These are phyloP conservation scores for Pythium angustatum DNA, from an alignment of 352 stramenopile species.

Conservation along the genomic window DNA sequence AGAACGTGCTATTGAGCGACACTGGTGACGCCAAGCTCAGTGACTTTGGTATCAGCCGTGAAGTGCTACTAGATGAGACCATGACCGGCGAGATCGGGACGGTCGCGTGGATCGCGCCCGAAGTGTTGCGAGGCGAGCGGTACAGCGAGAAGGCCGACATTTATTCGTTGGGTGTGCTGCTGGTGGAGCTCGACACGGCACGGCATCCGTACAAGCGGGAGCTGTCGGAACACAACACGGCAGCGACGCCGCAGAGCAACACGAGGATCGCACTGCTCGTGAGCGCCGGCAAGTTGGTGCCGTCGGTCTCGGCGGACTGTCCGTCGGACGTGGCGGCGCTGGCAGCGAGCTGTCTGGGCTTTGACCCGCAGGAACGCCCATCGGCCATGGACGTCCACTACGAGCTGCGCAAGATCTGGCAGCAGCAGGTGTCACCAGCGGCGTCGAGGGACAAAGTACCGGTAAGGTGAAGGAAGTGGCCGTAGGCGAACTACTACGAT, in stretches of 20 bases:
- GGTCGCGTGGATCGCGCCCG: constrained; percentile 32
- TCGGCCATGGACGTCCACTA: constrained; percentile 31
- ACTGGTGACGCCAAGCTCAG: constrained; percentile 27
- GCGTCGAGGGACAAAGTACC: too few relatives aligned
- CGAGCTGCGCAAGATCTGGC: constrained; percentile 24
- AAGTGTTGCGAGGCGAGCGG: constrained; percentile 31
- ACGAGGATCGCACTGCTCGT: constrained; percentile 29
- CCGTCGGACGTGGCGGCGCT: constrained; percentile 22
- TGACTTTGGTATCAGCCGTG: constrained; percentile 30
- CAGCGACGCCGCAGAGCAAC: constrained; percentile 19
- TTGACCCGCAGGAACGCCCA: constrained; percentile 21
- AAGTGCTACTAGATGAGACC: constrained; percentile 15
- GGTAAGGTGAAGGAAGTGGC: too few relatives aligned
- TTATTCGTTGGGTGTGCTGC: constrained; percentile 35
- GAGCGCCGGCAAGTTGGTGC: constrained; percentile 21
- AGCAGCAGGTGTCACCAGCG: too few relatives aligned
- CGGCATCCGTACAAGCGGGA: constrained; percentile 30
- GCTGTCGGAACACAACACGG: constrained; percentile 21
- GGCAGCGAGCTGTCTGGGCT: constrained; percentile 23
- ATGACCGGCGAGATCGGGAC: constrained; percentile 35
- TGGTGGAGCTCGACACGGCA: constrained; percentile 20
- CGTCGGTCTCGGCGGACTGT: constrained; percentile 16
- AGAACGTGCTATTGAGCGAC: constrained; percentile 24
- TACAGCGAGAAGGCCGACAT: constrained; percentile 39
- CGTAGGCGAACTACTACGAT: too few relatives aligned